These are phyloP conservation scores for Boehmeria nivea DNA, from an alignment of 306 rosid species.

Conservation along the genomic window DNA sequence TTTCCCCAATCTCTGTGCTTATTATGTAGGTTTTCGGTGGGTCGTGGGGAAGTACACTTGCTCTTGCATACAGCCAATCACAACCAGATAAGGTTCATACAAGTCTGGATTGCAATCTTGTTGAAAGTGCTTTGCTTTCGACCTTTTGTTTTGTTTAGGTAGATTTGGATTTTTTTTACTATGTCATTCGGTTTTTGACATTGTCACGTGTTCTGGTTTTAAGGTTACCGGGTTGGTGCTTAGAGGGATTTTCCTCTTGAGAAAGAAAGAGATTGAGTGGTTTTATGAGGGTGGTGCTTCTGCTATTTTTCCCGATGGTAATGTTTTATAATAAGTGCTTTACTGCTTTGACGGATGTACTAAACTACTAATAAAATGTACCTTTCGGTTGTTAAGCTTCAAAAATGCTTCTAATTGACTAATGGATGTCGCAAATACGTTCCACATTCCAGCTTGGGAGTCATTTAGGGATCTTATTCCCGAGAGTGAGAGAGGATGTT, in stretches of 20 bases:
- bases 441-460: slow-evolving; percentile 68
- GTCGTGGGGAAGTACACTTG: slow-evolving; percentile 95
- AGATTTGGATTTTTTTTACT: no score
- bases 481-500: slow-evolving; percentile 68
- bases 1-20: slow-evolving; percentile 16
- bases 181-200: no score
- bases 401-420: slow-evolving; percentile 15
- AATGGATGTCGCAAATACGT: slow-evolving; percentile 20
- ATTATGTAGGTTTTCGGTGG: slow-evolving; percentile 84
- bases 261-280: slow-evolving; percentile 96
- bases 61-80: slow-evolving; percentile 90
- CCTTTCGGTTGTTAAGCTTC: no score
- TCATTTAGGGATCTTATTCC: slow-evolving; percentile 86
- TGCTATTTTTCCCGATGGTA: slow-evolving; percentile 91
- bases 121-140: not conserved
- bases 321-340: slow-evolving; percentile 9
- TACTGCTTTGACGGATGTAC: not conserved
- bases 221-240: slow-evolving; percentile 87
- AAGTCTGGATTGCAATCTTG: slow-evolving; percentile 16
- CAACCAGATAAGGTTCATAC: slow-evolving; percentile 77
- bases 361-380: no score
- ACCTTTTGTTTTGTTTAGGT: not conserved
- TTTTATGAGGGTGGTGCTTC: slow-evolving; percentile 99
- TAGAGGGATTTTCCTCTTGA: slow-evolving; percentile 81
- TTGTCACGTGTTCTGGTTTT: slow-evolving; percentile 27